A percentile compares a stretch with the other conserved stretches of the same genome.
Conservation (phyloP, 1,284 basidiomycete genomes). For the Caloboletus inedulis region DNA sequence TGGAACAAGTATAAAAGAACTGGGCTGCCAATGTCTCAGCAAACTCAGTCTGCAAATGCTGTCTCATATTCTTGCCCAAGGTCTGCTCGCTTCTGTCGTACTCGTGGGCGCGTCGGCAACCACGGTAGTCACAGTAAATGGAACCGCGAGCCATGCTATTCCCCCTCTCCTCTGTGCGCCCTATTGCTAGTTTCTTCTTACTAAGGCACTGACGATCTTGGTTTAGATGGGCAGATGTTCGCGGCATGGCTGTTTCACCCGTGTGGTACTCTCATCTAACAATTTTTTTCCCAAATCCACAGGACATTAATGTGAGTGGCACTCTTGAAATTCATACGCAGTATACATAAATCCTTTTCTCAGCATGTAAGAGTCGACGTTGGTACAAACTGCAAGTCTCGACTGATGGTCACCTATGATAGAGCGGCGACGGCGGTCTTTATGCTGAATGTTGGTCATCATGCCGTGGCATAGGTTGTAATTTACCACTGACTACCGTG, state of each 20-base stretch:
- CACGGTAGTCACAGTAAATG: constrained; percentile 42
- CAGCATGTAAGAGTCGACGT: constrained; percentile 7
- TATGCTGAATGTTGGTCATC: constrained; percentile 47
- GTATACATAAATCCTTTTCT: neutral
- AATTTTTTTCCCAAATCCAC: neutral
- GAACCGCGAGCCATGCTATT: constrained; percentile 47
- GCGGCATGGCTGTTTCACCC: constrained; percentile 36
- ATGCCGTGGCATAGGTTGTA: neutral
- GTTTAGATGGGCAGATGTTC: constrained; percentile 52
- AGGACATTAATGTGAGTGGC: constrained; percentile 51
- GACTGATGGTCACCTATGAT: constrained; percentile 3
- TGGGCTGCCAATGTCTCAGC: neutral
- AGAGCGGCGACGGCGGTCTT: constrained; percentile 58
- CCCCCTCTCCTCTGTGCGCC: constrained; percentile 49
- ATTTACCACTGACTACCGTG: neutral
- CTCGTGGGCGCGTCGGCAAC: constrained; percentile 10
- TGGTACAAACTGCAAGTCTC: neutral
- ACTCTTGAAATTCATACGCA: neutral
- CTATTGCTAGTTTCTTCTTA: neutral
- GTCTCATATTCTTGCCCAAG: neutral
- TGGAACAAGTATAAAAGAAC: neutral
- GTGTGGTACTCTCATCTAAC: neutral
- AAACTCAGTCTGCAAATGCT: constrained; percentile 8
- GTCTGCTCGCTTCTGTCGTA: constrained; percentile 1
- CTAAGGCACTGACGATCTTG: neutral